Evolutionary conservation across 2,329 filamentous ascomycete species (phyloP), one percentile per base, ranked within the genome.

Genomic region (Camptophora hylomeconis): DNA sequence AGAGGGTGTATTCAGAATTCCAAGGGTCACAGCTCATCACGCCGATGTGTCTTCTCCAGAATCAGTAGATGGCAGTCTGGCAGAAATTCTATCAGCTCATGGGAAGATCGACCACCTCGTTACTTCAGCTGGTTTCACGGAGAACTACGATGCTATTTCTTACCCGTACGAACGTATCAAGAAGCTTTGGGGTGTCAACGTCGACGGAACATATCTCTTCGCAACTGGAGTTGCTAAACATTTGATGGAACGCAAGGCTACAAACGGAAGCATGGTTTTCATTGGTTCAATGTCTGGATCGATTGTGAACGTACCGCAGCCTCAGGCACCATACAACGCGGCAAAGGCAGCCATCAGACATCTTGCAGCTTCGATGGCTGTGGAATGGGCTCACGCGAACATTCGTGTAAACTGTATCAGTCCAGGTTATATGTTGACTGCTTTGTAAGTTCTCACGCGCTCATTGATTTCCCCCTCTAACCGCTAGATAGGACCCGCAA

Each of bases 341-440:
- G 75, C 84, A 38, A 95, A 95, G 60, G 87, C 89, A 19, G 89
- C 82, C 7, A 80, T 95, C 24, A 69, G 86, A 38, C 87, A 95
- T 57, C 59, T 95, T 36, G 84, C 83, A 8, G 71, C 80, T 20
- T 89, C 80, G 40, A 66, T 94, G 45, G 86, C 86, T 19, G 86
- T 94, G 28, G 89, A 95, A 57, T 95, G 89, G 87, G 84, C 87
- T 0, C 67, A 75, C 43, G 73, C 77, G 20, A 77, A 77, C 42
- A 93, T 95, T 49, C 73, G 87, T 19, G 87, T 95, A 43, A 95
- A 95, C 62, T 89, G 81, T 57, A 89, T 95, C 52, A 84, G 78
- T 17, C 87, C 87, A 0, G 87, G 89, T 24, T 95, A 95, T 58
- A 95, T 95, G 87, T 63, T 93, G 42, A 94, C 87, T 10, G 80